Base-by-base conservation (phyloP, 805 yeast species). In the Barnettozyma populi region DNA sequence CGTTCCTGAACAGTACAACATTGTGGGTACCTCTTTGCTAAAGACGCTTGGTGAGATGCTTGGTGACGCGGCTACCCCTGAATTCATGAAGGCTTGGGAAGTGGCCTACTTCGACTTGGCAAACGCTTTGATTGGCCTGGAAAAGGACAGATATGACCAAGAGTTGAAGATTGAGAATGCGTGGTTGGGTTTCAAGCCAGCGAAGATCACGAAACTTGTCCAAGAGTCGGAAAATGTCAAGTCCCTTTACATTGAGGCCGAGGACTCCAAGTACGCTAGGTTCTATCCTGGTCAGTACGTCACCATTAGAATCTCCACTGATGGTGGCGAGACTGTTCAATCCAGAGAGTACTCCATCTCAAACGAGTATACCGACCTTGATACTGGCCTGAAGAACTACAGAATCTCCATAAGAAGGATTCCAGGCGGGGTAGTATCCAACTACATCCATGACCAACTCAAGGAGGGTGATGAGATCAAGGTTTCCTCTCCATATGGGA, bases 61-160 rank as follows among this genome's bases (percentile, higher is more conserved):
- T 32, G 87, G 86, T 5, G 68, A 65, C 21, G 73, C 70, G n/a
- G 86, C 86, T n/a, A 78, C 79, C 18, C 72, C 69, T 3, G 79
- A 72, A 37, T 76, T 84, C 46, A 54, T 81, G 40, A 72, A 67
- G 23, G 87, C 88, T 10, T 84, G 89, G 87, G 68, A 71, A 21
- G 73, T 68, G 37, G 90, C 90, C 5, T 84, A 84, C 61, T 75
- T 74, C 34, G 77, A 74, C 48, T 69, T 84, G 51, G 90, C 90
- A 6, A 73, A 79, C 47, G 62, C 79, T 9, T 69, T 84, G 52
- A 84, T 84, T 52, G 62, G 69, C 36, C 73, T 76, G 19, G 90
- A 84, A 63, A 63, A 63, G 44, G 64, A 64, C 5, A 59, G 71
- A 54, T 84, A 83, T 58, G 52, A 61, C 21, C 53, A 58, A 14